Percentiles rank a stretch among this genome's conserved stretches.
phyloP scores from a whole-genome alignment of 23 red algal genomes.

The Agarophyton chilense region DNA sequence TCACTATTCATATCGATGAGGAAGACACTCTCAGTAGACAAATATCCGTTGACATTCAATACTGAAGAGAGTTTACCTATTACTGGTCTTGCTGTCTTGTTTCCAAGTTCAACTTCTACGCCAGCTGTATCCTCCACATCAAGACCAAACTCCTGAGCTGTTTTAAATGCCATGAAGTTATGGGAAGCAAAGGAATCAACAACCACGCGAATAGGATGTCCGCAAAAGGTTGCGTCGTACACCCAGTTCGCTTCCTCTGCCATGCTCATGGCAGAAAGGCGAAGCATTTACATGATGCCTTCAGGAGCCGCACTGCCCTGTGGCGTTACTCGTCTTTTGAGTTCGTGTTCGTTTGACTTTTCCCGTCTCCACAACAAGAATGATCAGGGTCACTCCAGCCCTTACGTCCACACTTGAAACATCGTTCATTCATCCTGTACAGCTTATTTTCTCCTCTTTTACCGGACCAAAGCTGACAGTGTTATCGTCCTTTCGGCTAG shows the following conservation, averaged over 20 bases:
- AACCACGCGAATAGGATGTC: neutral
- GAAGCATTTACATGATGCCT: neutral
- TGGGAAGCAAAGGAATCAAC: conserved; percentile 4
- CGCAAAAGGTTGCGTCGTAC: conserved; percentile 1
- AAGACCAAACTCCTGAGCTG: conserved; percentile 10
- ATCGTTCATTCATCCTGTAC: conserved; percentile 23
- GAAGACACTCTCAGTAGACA: neutral
- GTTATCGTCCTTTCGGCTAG: neutral
- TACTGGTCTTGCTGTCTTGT: neutral
- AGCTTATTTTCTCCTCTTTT: conserved; percentile 14
- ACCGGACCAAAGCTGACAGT: neutral
- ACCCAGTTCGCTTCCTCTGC: conserved; percentile 2
- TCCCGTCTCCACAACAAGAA: neutral
- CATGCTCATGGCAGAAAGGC: neutral
- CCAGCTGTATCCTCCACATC: neutral
- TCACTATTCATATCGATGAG: neutral
- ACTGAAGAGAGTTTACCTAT: neutral
- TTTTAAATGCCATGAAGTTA: conserved; percentile 8
- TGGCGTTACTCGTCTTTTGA: conserved; percentile 14
- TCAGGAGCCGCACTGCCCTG: neutral
- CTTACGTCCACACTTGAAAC: neutral
- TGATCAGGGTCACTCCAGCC: conserved; percentile 12
- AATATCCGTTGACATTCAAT: neutral
- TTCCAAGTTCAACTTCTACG: conserved; percentile 33
- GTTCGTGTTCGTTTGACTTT: neutral